Base-by-base conservation (phyloP, 148 eudicot genomes). In the Hydrangea macrophylla region DNA sequence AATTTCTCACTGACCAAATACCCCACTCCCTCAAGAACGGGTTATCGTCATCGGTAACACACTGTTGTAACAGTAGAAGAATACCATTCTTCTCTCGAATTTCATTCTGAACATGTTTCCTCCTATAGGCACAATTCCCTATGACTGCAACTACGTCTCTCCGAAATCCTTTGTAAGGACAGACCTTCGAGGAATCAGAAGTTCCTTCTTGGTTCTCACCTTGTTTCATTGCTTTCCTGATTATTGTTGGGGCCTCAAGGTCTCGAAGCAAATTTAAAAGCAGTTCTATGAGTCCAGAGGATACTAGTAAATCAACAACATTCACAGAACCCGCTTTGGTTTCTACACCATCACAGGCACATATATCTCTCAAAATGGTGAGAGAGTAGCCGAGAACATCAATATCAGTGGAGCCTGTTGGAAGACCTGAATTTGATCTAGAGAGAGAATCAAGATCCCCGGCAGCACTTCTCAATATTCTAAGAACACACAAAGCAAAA, bases 1-100 rank as follows among this genome's bases (percentile, higher is more conserved):
- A 10, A 72, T 88, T 90, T 59, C 88, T 79, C 64, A 88, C 76
- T 37, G 86, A 69, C 85, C 86, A 90, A 31, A 93, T 74, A 22
- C 95, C 95, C 98, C 98, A 93, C 80, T 93, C 96, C 67, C 98
- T 86, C 76, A 93, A 76, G 81, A 84, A 93, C 7, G 95, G 89
- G 62, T 88, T 90, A 50, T 88, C 96, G 51, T 88, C 98, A 76
- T 93, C 98, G 13, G 76, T 78, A 31, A 90, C 96, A 71, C 92
- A 86, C 33, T 88, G 98, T 53, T 93, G 96, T 48, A 90, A 65
- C 50, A 93, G 72, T 55, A 90, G 78, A 63, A 86, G 76, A 28
- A 93, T 63, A 37, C 87, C 95, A 22, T 84, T 64, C 64, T 80
- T 80, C 42, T 82, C 70, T 58, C 98, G 82, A 44, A 93, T 83